Conservation (phyloP, 1,139 yeast genomes). For the Diutina sp. region DNA sequence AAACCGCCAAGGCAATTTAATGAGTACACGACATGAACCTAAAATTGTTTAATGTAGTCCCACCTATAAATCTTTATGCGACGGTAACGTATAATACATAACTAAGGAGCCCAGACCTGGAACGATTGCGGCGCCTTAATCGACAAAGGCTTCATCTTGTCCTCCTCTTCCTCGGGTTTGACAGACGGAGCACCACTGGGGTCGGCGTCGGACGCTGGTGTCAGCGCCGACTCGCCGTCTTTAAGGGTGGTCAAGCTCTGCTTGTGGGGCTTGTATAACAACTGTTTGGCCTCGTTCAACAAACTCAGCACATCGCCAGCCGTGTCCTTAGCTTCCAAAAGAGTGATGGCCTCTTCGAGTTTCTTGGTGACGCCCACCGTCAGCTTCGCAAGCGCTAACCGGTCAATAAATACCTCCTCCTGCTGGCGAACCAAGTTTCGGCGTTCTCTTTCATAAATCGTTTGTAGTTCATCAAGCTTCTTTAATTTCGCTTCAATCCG, state of each 20-base stretch:
- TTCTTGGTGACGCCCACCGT: constrained; percentile 40
- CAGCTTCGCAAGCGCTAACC: constrained; percentile 58
- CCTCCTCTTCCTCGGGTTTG: constrained; percentile 11
- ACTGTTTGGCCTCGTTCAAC: constrained; percentile 34
- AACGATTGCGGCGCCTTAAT: constrained; percentile 74
- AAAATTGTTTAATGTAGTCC: neutral
- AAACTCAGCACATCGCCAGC: constrained; percentile 12
- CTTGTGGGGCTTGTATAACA: constrained; percentile 37
- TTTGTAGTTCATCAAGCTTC: constrained; percentile 63
- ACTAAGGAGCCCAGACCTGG: constrained; percentile 68
- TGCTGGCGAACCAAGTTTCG: constrained; percentile 64
- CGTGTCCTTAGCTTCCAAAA: constrained; percentile 13
- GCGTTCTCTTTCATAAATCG: constrained; percentile 66
- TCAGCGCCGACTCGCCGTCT: neutral
- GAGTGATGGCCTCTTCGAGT: constrained; percentile 28
- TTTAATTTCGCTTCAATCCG: constrained; percentile 68
- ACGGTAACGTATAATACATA: neutral
- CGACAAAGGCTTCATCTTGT: constrained; percentile 50
- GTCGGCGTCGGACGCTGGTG: constrained; percentile 5
- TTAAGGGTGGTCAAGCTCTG: constrained; percentile 13
- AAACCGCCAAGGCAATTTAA: neutral
- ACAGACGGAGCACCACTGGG: constrained; percentile 6
- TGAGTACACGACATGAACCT: neutral
- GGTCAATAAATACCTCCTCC: constrained; percentile 69
- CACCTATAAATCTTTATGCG: neutral